A percentile compares a stretch with the other conserved stretches of the same genome.
Conservation (phyloP, 2,329 filamentous ascomycete genomes). For the Zopfia rhizophila region DNA sequence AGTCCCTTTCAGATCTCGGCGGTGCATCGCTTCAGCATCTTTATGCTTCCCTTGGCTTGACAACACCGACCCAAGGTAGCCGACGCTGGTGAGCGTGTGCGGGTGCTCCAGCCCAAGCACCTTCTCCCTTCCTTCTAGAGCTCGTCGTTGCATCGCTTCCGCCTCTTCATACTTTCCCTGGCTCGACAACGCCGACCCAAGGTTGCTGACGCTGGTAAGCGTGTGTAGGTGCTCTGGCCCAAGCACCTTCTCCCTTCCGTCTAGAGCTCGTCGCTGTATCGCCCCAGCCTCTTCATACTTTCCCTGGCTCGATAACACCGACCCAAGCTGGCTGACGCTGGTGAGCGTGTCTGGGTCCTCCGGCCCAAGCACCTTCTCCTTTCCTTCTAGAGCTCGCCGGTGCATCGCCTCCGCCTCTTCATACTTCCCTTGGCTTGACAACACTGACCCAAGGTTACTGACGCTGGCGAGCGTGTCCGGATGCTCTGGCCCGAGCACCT, state of each 20-base stretch:
- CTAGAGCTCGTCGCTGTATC: not conserved
- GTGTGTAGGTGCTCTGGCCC: constrained; percentile 1
- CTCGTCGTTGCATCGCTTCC: not conserved
- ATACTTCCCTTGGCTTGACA: constrained; percentile 9
- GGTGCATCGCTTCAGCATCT: constrained; percentile 11
- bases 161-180: no score
- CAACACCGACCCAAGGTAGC: constrained; percentile 6
- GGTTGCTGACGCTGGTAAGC: constrained; percentile 19
- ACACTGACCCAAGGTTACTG: not conserved
- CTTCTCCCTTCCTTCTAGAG: no score
- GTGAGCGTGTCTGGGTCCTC: constrained; percentile 7
- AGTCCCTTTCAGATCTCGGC: not conserved
- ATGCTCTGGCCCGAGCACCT: constrained; percentile 5
- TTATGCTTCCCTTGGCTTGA: constrained; percentile 3
- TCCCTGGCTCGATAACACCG: constrained; percentile 4
- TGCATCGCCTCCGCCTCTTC: not conserved
- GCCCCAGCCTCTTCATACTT: not conserved
- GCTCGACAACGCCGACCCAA: constrained; percentile 13
- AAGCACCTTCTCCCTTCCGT: not conserved
- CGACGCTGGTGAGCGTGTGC: constrained; percentile 11
- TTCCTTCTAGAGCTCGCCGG: not conserved
- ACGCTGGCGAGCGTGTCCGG: constrained; percentile 4
- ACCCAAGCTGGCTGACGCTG: not conserved
- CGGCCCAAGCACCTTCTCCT: constrained; percentile 7
- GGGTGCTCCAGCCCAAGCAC: constrained; percentile 2